These are phyloP conservation scores for Keqinozyma sinolaborantium DNA, from an alignment of 1,139 yeast genomes.

Conservation along the genomic window DNA sequence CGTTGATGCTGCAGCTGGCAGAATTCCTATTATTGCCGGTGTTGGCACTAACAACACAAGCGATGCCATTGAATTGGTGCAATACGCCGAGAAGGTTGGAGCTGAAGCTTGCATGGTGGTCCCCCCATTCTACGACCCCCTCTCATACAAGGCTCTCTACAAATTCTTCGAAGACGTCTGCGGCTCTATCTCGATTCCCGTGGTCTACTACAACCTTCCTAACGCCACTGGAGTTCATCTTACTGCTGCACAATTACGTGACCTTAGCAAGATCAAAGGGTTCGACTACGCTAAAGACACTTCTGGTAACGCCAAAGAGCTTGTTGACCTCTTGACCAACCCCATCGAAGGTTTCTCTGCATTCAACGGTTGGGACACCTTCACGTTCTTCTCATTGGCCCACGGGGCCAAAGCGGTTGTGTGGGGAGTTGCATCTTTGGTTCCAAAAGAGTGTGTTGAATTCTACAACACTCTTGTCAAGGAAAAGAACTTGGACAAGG, in stretches of 20 bases:
- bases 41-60: conserved; percentile 13
- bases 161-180: conserved; percentile 12
- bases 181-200: conserved; percentile 11
- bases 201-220: conserved; percentile 15
- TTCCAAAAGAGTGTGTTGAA: conserved; percentile 14
- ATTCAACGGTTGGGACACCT: conserved; percentile 14
- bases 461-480: conserved; percentile 9
- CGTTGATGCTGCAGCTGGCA: conserved; percentile 12
- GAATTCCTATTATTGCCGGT: conserved; percentile 12
- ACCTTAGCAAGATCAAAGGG: conserved; percentile 11
- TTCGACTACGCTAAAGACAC: conserved; percentile 13
- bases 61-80: conserved; percentile 12
- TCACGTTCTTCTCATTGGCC: conserved; percentile 11
- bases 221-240: conserved; percentile 14
- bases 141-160: conserved; percentile 10
- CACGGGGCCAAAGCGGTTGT: conserved; percentile 12
- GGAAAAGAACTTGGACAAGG: conserved; percentile 10
- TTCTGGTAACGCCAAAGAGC: conserved; percentile 13
- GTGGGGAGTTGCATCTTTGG: conserved; percentile 14
- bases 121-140: conserved; percentile 14
- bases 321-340: conserved; percentile 12
- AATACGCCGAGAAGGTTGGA: conserved; percentile 11
- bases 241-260: conserved; percentile 10
- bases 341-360: conserved; percentile 8
- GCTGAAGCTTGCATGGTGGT: conserved; percentile 15